Conservation (phyloP, 352 stramenopile species). For the Phytophthora rubi region DNA sequence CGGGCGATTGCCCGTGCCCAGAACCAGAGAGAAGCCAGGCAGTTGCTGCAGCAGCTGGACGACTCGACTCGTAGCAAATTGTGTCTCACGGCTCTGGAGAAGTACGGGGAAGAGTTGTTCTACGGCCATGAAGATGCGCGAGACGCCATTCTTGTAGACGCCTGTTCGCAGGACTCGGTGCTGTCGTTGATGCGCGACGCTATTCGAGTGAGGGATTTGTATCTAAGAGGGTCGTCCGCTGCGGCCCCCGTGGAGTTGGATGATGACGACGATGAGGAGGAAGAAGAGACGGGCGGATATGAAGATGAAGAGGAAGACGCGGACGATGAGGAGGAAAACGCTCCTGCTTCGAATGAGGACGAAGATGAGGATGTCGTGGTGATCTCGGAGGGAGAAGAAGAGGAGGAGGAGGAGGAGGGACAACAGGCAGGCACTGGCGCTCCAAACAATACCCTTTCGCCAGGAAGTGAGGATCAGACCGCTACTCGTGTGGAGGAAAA, state of each 20-base stretch:
- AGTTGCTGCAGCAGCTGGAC: constrained; percentile 59
- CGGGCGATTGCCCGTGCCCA: constrained; percentile 43
- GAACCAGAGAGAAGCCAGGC: constrained; percentile 59
- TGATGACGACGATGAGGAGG: constrained; percentile 56
- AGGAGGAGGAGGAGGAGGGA: constrained; percentile 34
- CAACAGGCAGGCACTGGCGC: constrained; percentile 18
- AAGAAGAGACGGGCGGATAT: constrained; percentile 28
- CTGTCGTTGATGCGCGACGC: constrained; percentile 63
- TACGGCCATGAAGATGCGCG: constrained; percentile 62
- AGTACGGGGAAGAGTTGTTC: constrained; percentile 75
- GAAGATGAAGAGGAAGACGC: constrained; percentile 44
- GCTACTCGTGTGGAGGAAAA: constrained; percentile 7
- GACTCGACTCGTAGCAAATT: constrained; percentile 62
- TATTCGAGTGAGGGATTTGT: constrained; percentile 55
- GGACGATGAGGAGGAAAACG: constrained; percentile 36
- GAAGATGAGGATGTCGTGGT: constrained; percentile 52
- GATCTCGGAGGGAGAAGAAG: constrained; percentile 58
- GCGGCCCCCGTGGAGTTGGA: constrained; percentile 63
- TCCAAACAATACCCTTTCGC: constrained; percentile 9
- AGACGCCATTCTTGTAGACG: constrained; percentile 69
- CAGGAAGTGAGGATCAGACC: constrained; percentile 12
- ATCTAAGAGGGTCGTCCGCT: constrained; percentile 54
- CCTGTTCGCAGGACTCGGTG: constrained; percentile 62
- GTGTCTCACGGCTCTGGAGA: constrained; percentile 64
- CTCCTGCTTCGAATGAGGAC: constrained; percentile 17